Conservation (phyloP, 495 filamentous ascomycete genomes). For the Aspergillus kassunensis region DNA sequence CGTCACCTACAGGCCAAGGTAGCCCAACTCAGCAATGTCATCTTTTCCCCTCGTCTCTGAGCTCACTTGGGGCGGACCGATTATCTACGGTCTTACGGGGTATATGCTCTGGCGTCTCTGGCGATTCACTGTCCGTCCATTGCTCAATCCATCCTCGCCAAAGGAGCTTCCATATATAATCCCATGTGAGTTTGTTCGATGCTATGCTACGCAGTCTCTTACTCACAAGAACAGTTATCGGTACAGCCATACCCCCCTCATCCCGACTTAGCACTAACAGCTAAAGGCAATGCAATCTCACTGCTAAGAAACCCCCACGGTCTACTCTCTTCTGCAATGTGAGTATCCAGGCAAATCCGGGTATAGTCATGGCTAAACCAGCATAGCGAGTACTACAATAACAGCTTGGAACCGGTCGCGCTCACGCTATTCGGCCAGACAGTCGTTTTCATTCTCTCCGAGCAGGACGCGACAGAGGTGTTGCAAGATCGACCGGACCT, state of each 20-base stretch:
- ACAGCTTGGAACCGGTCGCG: constrained; percentile 1
- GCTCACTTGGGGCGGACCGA: neutral
- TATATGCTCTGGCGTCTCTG: constrained; percentile 2
- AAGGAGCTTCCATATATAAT: neutral
- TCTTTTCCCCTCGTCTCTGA: neutral
- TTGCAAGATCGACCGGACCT: neutral
- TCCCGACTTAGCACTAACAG: neutral
- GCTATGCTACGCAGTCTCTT: neutral
- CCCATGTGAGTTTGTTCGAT: neutral
- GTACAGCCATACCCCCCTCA: neutral
- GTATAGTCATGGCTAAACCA: neutral
- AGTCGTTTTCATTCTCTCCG: neutral
- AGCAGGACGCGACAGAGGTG: neutral
- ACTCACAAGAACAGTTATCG: neutral
- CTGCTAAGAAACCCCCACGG: constrained; percentile 1
- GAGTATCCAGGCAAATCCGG: neutral
- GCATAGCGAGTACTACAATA: neutral
- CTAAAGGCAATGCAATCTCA: neutral
- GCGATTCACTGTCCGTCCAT: constrained; percentile 3
- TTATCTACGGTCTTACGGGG: neutral
- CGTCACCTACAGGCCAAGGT: neutral
- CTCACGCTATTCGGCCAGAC: neutral
- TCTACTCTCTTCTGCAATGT: neutral
- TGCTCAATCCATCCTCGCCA: neutral
- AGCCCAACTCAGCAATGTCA: neutral